Conservation (phyloP, 441 rosid genomes). For the Rhodomyrtus psidioides region DNA sequence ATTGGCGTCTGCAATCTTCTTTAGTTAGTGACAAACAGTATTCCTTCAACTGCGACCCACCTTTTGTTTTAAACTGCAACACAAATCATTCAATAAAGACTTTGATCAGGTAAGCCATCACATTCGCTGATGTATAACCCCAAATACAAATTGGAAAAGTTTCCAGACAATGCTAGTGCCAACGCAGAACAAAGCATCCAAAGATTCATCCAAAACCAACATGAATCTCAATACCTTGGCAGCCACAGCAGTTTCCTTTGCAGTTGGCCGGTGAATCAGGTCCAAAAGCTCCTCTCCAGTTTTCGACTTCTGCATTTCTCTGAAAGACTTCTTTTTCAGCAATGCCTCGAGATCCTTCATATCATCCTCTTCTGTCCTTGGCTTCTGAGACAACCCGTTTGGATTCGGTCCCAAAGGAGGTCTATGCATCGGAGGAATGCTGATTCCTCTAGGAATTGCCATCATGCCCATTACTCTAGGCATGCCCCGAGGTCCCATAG, state of each 20-base stretch:
- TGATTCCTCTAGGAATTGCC: conserved; percentile 28
- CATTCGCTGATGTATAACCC: conserved; percentile 2
- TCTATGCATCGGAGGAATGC: conserved; percentile 12
- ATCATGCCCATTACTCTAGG: conserved; percentile 17
- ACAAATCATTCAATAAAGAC: neutral
- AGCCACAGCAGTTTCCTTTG: conserved; percentile 85
- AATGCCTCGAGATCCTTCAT: conserved; percentile 83
- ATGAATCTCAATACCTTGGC: conserved; percentile 48
- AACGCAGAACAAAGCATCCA: neutral
- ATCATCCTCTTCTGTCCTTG: conserved; percentile 79
- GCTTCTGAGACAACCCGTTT: conserved; percentile 16
- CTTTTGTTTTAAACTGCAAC: conserved; percentile 90
- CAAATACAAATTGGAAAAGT: neutral
- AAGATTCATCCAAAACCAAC: neutral
- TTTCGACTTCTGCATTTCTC: conserved; percentile 83
- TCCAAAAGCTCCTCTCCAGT: conserved; percentile 93
- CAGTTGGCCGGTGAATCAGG: conserved; percentile 89
- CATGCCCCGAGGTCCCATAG: conserved; percentile 12
- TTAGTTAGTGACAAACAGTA: conserved; percentile 86
- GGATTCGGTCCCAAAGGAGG: conserved; percentile 15
- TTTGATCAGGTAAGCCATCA: conserved; percentile 2
- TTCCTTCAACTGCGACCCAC: conserved; percentile 93
- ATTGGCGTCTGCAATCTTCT: conserved; percentile 90
- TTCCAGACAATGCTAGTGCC: neutral
- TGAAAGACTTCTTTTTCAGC: conserved; percentile 78